Conservation (phyloP, 129 eudicot genomes). For the Centella asiatica region DNA sequence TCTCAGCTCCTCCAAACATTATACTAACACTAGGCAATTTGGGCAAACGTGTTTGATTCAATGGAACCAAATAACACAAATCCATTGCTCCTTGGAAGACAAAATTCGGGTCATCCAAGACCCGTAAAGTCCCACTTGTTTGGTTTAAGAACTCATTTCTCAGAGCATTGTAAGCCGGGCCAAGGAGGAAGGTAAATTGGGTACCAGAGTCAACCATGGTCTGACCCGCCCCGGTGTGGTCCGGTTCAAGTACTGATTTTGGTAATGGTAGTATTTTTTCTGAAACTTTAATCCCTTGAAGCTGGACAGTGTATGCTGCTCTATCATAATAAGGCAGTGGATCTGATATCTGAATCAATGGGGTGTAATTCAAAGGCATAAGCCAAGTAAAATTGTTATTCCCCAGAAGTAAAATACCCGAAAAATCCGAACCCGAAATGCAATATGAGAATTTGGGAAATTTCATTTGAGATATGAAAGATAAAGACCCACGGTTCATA, state of each 20-base stretch:
- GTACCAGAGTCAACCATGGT: conserved; percentile 90
- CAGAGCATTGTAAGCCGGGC: conserved; percentile 57
- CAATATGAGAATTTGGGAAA: conserved; percentile 66
- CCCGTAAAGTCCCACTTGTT: conserved; percentile 33
- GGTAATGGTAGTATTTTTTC: conserved; percentile 37
- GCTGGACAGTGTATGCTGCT: conserved; percentile 68
- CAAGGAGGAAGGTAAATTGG: conserved; percentile 63
- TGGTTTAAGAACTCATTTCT: conserved; percentile 57
- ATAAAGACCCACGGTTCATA: conserved; percentile 79
- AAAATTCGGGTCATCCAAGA: conserved; percentile 48
- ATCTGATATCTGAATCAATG: conserved; percentile 46
- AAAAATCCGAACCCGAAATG: conserved; percentile 56
- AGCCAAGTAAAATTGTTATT: conserved; percentile 49
- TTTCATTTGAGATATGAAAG: conserved; percentile 69
- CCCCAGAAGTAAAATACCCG: conserved; percentile 58
- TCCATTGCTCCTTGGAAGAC: conserved; percentile 74
- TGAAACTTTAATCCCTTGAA: conserved; percentile 57
- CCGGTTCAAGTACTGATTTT: conserved; percentile 58
- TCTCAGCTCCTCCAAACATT: conserved; percentile 55
- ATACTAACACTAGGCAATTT: conserved; percentile 47
- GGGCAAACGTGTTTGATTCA: conserved; percentile 24
- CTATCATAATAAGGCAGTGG: conserved; percentile 67
- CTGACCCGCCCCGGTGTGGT: conserved; percentile 86
- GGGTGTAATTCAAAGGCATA: conserved; percentile 60
- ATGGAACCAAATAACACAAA: conserved; percentile 43